These are phyloP conservation scores for Toxicodendron radicans DNA, from an alignment of 345 rosid species.

Conservation along the genomic window DNA sequence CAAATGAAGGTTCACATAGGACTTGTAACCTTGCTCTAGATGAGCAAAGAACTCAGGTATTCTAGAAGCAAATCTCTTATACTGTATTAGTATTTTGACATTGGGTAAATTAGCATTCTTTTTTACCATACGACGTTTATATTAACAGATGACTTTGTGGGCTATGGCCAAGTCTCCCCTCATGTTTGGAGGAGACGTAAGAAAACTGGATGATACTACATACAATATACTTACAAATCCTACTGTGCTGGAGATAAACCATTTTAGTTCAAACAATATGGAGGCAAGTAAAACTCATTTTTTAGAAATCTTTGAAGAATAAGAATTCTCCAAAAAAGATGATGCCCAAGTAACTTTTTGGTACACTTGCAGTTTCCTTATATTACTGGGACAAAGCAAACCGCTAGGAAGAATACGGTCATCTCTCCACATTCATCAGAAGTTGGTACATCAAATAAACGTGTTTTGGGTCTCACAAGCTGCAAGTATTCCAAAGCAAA, in stretches of 20 bases:
- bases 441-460: slow-evolving; percentile 25
- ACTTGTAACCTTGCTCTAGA: slow-evolving; percentile 49
- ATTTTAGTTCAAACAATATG: slow-evolving; percentile 65
- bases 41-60: slow-evolving; percentile 84
- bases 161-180: slow-evolving; percentile 88
- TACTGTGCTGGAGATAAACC: slow-evolving; percentile 62
- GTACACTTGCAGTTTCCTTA: slow-evolving; percentile 53
- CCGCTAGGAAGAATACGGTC: slow-evolving; percentile 13
- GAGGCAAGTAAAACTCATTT: slow-evolving; percentile 51
- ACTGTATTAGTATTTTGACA: not conserved
- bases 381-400: slow-evolving; percentile 30
- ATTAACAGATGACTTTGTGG: slow-evolving; percentile 89
- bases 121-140: slow-evolving; percentile 10
- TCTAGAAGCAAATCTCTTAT: not conserved
- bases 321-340: not conserved
- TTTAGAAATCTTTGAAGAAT: slow-evolving; percentile 6
- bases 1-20: slow-evolving; percentile 82
- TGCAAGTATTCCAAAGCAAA: slow-evolving; percentile 65
- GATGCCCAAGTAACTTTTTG: slow-evolving; percentile 8
- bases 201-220: slow-evolving; percentile 66
- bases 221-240: slow-evolving; percentile 72
- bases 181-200: slow-evolving; percentile 90
- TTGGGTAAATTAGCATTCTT: not conserved
- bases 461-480: slow-evolving; percentile 57
- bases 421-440: slow-evolving; percentile 17